Conservation (phyloP, 106 monocot species). For the Gastrodia elata region DNA sequence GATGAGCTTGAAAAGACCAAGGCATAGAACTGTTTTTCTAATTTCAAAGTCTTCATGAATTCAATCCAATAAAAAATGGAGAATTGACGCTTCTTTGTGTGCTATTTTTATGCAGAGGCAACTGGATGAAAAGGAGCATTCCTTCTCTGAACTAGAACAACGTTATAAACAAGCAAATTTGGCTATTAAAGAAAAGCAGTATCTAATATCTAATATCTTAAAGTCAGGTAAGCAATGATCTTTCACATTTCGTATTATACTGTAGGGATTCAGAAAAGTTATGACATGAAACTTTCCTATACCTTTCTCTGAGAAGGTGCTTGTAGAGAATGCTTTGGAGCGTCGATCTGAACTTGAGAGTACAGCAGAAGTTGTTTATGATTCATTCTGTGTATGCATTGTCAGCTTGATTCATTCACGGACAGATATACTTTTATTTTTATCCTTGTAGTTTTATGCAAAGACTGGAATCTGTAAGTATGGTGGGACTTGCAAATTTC, state of each 20-base stretch:
- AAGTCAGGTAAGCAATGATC: conserved; percentile 29
- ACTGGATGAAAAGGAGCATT: conserved; percentile 33
- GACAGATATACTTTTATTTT: too few relatives aligned
- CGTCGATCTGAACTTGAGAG: conserved; percentile 52
- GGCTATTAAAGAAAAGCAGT: conserved; percentile 51
- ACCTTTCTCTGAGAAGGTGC: conserved; percentile 43
- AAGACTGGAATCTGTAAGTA: conserved; percentile 82
- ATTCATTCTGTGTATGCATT: too few relatives aligned
- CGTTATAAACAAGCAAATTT: conserved; percentile 43
- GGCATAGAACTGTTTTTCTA: conserved; percentile 9
- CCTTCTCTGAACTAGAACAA: conserved; percentile 40
- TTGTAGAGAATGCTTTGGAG: conserved; percentile 44
- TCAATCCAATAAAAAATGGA: not conserved
- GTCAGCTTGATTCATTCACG: too few relatives aligned
- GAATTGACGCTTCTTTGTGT: not conserved
- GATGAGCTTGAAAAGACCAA: conserved; percentile 45
- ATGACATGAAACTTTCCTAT: too few relatives aligned
- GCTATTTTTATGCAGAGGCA: conserved; percentile 24
- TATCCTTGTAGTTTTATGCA: conserved; percentile 49
- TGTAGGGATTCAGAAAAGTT: not conserved
- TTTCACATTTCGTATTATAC: not conserved
- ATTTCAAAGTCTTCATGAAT: not conserved
- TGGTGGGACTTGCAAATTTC: conserved; percentile 27
- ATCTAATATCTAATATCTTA: conserved; percentile 41
- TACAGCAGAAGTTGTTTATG: conserved; percentile 51